These are phyloP conservation scores for Sporothrix humicola DNA, from an alignment of 2,329 filamentous ascomycete species.

Conservation along the genomic window DNA sequence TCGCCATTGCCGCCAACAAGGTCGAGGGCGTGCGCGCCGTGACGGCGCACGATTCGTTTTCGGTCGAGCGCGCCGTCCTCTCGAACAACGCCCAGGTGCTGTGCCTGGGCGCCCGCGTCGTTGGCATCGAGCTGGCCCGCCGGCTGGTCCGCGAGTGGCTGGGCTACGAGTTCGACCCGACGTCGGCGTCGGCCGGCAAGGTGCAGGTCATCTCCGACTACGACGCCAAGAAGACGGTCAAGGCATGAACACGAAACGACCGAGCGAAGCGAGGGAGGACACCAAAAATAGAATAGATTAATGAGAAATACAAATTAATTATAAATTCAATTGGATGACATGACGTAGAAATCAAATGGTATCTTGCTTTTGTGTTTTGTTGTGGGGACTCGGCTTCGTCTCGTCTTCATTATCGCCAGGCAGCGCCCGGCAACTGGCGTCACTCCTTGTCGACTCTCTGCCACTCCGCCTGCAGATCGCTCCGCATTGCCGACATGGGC, in stretches of 20 bases:
- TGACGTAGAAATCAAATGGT: not conserved
- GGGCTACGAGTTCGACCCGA: constrained; percentile 74
- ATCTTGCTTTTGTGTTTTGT: constrained; percentile 1
- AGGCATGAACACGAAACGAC: not conserved
- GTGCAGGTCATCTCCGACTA: constrained; percentile 48
- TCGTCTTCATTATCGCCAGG: not conserved
- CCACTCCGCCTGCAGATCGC: constrained; percentile 24
- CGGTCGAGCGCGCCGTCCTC: constrained; percentile 77
- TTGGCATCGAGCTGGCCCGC: constrained; percentile 80
- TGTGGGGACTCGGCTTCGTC: too few species aligned
- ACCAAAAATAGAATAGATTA: not conserved
- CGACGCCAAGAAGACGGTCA: constrained; percentile 36
- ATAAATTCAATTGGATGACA: not conserved
- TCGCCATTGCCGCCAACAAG: constrained; percentile 87
- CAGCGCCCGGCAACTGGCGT: not conserved
- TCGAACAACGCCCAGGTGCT: constrained; percentile 88
- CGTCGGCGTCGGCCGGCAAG: constrained; percentile 64
- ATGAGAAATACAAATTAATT: not conserved
- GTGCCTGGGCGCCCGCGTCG: constrained; percentile 83
- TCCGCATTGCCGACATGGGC: constrained; percentile 36
- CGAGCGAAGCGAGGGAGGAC: not conserved
- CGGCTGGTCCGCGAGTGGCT: constrained; percentile 81
- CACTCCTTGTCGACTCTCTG: constrained; percentile 8
- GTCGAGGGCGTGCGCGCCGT: constrained; percentile 82
- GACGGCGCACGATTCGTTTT: constrained; percentile 88